Conservation (phyloP, 2,329 filamentous ascomycete species). For the Coniochaeta sp. region DNA sequence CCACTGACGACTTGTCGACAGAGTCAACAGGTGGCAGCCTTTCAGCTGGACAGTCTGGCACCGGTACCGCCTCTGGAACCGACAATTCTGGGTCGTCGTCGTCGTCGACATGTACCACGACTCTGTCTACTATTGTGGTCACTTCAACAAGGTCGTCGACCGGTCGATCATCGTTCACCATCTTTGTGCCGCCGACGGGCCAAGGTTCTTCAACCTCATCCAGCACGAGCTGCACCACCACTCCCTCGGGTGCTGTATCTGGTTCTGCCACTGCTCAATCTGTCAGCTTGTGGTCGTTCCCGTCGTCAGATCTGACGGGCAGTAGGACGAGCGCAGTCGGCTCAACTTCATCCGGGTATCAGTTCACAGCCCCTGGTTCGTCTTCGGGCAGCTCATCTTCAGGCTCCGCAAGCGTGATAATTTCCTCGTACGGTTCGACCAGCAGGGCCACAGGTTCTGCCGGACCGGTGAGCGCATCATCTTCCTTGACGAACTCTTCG, state of each 20-base stretch:
- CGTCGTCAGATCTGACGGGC: background rate
- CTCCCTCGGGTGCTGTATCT: background rate
- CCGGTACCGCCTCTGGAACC: background rate
- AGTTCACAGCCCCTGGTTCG: background rate
- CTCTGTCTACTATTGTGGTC: background rate
- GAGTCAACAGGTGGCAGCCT: background rate
- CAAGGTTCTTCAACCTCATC: background rate
- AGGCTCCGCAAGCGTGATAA: background rate
- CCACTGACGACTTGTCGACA: background rate
- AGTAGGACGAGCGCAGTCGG: background rate
- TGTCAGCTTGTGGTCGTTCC: background rate
- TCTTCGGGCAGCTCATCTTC: background rate
- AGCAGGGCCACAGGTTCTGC: background rate
- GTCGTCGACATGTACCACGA: background rate
- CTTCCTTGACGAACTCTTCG: background rate
- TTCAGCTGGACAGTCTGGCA: background rate
- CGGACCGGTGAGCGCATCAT: background rate
- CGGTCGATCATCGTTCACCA: background rate
- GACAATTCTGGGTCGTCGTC: background rate
- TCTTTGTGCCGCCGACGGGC: background rate
- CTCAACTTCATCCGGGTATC: background rate
- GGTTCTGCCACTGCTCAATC: background rate
- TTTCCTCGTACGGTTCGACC: background rate
- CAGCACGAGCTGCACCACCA: background rate
- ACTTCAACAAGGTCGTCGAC: background rate